phyloP scores from a whole-genome alignment of 805 yeast genomes.

The Yarrowia keelungensis region DNA sequence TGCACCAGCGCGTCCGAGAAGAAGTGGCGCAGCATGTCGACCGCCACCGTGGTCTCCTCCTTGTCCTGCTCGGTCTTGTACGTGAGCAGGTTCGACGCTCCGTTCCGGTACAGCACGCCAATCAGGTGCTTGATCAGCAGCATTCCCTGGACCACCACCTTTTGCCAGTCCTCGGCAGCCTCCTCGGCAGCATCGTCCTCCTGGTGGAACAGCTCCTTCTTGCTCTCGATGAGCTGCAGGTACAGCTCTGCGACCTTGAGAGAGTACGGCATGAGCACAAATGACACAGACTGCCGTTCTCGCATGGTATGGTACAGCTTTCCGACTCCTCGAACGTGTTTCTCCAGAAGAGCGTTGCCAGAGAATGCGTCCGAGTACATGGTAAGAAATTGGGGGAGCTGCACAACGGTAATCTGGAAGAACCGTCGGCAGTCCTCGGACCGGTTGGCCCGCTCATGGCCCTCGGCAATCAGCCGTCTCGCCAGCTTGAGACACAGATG shows the following conservation, averaged over 20 bases:
- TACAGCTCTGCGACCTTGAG: conserved; percentile 66
- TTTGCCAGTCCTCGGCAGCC: conserved; percentile 75
- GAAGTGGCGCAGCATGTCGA: conserved; percentile 58
- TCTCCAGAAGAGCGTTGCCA: conserved; percentile 66
- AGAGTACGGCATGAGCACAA: conserved; percentile 71
- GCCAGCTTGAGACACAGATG: conserved; percentile 77
- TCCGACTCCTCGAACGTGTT: conserved; percentile 74
- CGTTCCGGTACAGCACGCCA: conserved; percentile 66
- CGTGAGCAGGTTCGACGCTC: conserved; percentile 61
- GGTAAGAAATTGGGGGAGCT: conserved; percentile 40
- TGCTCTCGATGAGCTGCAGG: conserved; percentile 64
- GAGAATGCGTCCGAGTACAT: conserved; percentile 68
- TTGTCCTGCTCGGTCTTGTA: conserved; percentile 70
- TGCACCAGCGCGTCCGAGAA: conserved; percentile 65
- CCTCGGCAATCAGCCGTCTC: conserved; percentile 76
- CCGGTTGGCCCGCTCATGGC: conserved; percentile 73
- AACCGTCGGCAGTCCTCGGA: conserved; percentile 66
- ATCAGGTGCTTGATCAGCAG: conserved; percentile 69
- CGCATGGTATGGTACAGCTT: conserved; percentile 72
- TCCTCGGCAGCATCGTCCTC: conserved; percentile 58
- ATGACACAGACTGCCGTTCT: conserved; percentile 68
- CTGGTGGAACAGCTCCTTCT: conserved; percentile 59
- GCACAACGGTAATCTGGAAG: conserved; percentile 55
- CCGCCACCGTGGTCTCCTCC: conserved; percentile 62
- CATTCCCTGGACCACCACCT: conserved; percentile 64